Evolutionary conservation across 352 stramenopile species (phyloP).

Genomic region (Phytophthora vignae): DNA sequence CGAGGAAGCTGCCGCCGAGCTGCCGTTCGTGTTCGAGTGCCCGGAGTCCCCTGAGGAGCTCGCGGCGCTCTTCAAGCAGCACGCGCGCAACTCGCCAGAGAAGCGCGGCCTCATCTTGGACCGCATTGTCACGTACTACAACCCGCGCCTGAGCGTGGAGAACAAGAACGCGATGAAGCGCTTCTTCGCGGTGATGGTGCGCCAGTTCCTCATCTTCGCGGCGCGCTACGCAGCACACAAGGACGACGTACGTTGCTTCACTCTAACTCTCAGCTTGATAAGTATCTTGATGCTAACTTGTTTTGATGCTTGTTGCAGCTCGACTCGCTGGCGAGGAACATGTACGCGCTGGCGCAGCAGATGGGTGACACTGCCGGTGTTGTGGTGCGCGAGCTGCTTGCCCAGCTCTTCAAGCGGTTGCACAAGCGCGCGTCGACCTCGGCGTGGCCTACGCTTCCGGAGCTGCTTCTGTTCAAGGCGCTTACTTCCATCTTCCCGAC

Average conservation of each 20-base stretch:
- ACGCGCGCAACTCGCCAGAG: conserved; percentile 82
- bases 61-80: conserved; percentile 86
- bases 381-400: conserved; percentile 90
- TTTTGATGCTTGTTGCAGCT: conserved; percentile 67
- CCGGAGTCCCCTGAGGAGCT: conserved; percentile 93
- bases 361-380: conserved; percentile 88
- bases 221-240: conserved; percentile 78
- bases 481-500: conserved; percentile 93
- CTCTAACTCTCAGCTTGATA: neutral
- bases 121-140: conserved; percentile 95
- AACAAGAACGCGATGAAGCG: conserved; percentile 97
- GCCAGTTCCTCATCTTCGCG: conserved; percentile 93
- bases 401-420: conserved; percentile 91
- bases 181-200: conserved; percentile 95
- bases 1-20: conserved; percentile 72
- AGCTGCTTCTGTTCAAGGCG: conserved; percentile 92
- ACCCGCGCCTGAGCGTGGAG: conserved; percentile 92
- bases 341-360: conserved; percentile 93
- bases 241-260: conserved; percentile 53
- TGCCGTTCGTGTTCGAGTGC: conserved; percentile 96
- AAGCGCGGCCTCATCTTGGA: conserved; percentile 91
- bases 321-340: conserved; percentile 78
- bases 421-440: conserved; percentile 60
- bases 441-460: conserved; percentile 88
- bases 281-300: conserved; percentile 26